phyloP scores from a whole-genome alignment of 1,284 basidiomycete genomes.

The Boletellus deceptivus region DNA sequence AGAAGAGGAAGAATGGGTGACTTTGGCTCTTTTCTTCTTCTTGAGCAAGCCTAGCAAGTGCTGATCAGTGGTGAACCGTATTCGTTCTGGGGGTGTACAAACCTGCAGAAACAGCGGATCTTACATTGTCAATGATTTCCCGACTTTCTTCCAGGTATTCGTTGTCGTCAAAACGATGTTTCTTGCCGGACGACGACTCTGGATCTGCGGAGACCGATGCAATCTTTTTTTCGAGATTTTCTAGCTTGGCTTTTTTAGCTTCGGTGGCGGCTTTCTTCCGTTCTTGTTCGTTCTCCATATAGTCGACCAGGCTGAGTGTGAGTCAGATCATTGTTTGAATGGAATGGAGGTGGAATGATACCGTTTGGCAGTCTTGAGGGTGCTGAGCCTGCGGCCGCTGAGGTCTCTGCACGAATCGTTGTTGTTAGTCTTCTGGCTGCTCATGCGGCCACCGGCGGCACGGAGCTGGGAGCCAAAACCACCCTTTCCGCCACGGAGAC shows the following conservation, averaged over 20 bases:
- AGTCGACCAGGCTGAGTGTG: conserved; percentile 73
- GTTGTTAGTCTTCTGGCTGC: conserved; percentile 91
- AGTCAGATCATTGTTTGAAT: conserved; percentile 6
- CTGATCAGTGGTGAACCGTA: conserved; percentile 7
- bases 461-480: conserved; percentile 96
- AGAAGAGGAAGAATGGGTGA: conserved; percentile 35
- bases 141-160: conserved; percentile 91
- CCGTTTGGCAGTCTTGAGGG: conserved; percentile 96
- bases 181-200: conserved; percentile 65
- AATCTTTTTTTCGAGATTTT: conserved; percentile 78
- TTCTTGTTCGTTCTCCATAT: conserved; percentile 83
- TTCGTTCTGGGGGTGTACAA: not conserved
- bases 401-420: conserved; percentile 95
- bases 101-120: conserved; percentile 87
- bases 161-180: conserved; percentile 89
- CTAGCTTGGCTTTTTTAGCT: conserved; percentile 82
- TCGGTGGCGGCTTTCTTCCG: conserved; percentile 79
- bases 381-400: conserved; percentile 85
- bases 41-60: conserved; percentile 60
- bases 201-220: conserved; percentile 46
- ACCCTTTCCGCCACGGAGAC: conserved; percentile 89
- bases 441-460: conserved; percentile 97
- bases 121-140: conserved; percentile 91
- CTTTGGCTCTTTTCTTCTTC: conserved; percentile 85
- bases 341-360: conserved; percentile 34